Percentiles rank a stretch among this genome's conserved stretches.
phyloP scores from a whole-genome alignment of 352 stramenopile genomes.

The Phytophthora kernoviae region DNA sequence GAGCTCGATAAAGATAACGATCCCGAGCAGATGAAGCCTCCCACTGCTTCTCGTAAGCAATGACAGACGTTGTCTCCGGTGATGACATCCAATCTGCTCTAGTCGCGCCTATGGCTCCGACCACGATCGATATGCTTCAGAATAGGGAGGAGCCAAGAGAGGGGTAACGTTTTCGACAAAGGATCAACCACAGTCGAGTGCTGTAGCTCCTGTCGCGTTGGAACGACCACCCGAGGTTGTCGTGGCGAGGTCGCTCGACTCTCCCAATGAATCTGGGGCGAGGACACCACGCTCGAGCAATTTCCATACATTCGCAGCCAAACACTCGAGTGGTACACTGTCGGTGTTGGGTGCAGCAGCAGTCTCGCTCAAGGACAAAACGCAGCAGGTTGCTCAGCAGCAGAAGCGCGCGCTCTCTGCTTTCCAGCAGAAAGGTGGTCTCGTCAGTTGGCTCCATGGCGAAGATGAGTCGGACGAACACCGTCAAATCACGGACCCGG shows the following conservation, averaged over 20 bases:
- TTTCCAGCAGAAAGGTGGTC: conserved; percentile 69
- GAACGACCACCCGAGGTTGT: background rate
- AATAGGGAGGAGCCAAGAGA: too few species aligned
- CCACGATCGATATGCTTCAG: too few species aligned
- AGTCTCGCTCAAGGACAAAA: conserved; percentile 48
- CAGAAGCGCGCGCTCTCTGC: conserved; percentile 47
- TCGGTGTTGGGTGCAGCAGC: conserved; percentile 25
- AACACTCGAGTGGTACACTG: conserved; percentile 11
- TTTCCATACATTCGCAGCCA: conserved; percentile 4
- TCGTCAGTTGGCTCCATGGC: conserved; percentile 70
- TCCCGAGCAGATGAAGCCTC: too few species aligned
- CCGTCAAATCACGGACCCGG: background rate
- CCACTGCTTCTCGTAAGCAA: too few species aligned
- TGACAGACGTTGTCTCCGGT: too few species aligned
- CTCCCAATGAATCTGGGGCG: background rate
- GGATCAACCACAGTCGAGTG: too few species aligned
- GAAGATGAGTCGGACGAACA: conserved; percentile 22
- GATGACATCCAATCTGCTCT: too few species aligned
- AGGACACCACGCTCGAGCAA: conserved; percentile 1
- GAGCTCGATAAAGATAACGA: too few species aligned
- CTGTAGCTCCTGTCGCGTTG: background rate
- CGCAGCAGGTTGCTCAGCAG: conserved; percentile 41
- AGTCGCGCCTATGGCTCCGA: too few species aligned
- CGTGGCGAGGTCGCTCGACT: background rate
- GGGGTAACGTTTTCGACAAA: too few species aligned